Conservation (phyloP, 768 basidiomycete species). For the Tricholoma matsutake region DNA sequence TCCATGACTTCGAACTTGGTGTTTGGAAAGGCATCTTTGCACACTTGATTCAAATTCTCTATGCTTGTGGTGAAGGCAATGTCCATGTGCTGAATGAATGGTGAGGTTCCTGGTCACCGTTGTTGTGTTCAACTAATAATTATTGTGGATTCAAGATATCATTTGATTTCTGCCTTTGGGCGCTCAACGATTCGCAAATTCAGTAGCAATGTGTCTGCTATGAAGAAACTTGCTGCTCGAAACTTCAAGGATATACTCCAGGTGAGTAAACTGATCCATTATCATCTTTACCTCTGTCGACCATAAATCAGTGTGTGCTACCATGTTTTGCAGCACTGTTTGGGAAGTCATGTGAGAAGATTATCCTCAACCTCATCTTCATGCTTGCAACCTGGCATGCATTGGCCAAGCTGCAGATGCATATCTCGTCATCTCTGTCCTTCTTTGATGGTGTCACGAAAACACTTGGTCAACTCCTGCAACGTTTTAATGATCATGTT, state of each 20-base stretch:
- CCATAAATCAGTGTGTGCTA: slow-evolving; percentile 3
- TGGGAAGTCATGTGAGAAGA: slow-evolving; percentile 12
- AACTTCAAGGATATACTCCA: slow-evolving; percentile 32
- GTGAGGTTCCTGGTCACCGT: slow-evolving; percentile 3
- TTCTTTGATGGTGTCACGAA: slow-evolving; percentile 8
- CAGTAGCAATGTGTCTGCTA: slow-evolving; percentile 16
- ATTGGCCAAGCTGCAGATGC: slow-evolving; percentile 22
- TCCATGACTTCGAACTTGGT: slow-evolving; percentile 27
- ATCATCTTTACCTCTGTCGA: background rate
- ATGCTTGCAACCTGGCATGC: slow-evolving; percentile 23
- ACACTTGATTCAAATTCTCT: slow-evolving; percentile 21
- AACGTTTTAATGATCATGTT: slow-evolving; percentile 8
- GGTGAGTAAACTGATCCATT: slow-evolving; percentile 11
- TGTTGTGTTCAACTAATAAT: too few relatives aligned
- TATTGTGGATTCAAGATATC: too few relatives aligned
- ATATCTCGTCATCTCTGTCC: slow-evolving; percentile 10
- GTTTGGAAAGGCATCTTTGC: slow-evolving; percentile 21
- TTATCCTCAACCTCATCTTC: slow-evolving; percentile 17
- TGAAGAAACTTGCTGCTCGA: slow-evolving; percentile 21
- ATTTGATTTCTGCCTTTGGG: slow-evolving; percentile 12
- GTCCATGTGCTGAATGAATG: slow-evolving; percentile 9
- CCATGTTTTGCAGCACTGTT: slow-evolving; percentile 11
- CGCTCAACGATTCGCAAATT: slow-evolving; percentile 21
- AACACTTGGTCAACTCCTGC: slow-evolving; percentile 8
- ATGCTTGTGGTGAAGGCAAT: background rate